phyloP scores from a whole-genome alignment of 192 early-diverging fungal genomes.

The Haplosporangium gracile region DNA sequence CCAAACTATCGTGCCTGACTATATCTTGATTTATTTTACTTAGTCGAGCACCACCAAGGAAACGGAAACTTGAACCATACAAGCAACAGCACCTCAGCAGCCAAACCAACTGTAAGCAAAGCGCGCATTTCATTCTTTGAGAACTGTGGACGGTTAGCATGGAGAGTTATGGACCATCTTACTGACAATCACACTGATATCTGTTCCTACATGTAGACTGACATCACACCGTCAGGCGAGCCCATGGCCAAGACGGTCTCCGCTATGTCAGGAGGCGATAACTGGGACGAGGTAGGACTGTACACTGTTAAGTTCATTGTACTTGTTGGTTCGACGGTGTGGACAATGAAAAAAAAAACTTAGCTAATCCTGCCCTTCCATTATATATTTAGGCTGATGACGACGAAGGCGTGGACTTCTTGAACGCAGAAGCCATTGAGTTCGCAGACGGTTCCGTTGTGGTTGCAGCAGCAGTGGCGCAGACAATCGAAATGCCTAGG shows the following conservation, averaged over 20 bases:
- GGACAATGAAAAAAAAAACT: neutral
- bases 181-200: no score
- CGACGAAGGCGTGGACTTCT: slow-evolving; percentile 44
- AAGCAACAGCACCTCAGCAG: neutral
- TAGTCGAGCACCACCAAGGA: neutral
- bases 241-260: slow-evolving; percentile 51
- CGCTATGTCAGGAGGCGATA: slow-evolving; percentile 37
- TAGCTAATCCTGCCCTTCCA: neutral
- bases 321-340: no score
- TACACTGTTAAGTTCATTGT: neutral
- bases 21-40: neutral
- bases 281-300: slow-evolving; percentile 49
- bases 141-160: neutral
- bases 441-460: slow-evolving; percentile 52
- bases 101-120: neutral
- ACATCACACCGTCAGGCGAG: slow-evolving; percentile 22
- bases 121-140: neutral
- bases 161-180: neutral
- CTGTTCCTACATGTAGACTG: neutral
- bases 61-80: neutral
- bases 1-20: neutral
- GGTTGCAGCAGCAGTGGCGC: slow-evolving; percentile 39
- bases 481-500: slow-evolving; percentile 14
- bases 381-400: slow-evolving; percentile 30
- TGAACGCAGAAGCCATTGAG: slow-evolving; percentile 47